Percentiles rank a stretch among this genome's conserved stretches.
Conservation (phyloP, 495 filamentous ascomycete species). For the Geopyxis carbonaria region DNA sequence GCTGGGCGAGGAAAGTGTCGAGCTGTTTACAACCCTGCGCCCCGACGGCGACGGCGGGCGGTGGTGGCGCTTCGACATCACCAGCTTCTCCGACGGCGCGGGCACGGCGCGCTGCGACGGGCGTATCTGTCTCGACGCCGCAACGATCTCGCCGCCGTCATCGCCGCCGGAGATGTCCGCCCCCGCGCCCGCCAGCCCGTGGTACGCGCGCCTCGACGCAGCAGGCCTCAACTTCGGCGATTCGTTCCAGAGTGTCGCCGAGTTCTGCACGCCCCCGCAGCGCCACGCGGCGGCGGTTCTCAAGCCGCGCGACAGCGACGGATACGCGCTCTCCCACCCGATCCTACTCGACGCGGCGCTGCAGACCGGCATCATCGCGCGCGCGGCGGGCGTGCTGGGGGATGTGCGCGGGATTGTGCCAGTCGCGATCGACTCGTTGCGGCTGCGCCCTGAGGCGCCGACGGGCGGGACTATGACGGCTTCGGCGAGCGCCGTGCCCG, state of each 20-base stretch:
- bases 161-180: too few relatives aligned
- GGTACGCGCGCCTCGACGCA: slow-evolving; percentile 7
- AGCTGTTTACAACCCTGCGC: slow-evolving; percentile 4
- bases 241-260: slow-evolving; percentile 3
- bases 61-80: too few relatives aligned
- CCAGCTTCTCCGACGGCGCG: too few relatives aligned
- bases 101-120: too few relatives aligned
- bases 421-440: slow-evolving; percentile 1
- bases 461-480: not conserved
- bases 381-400: not conserved
- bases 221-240: slow-evolving; percentile 12
- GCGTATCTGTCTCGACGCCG: too few relatives aligned
- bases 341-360: slow-evolving; percentile 6
- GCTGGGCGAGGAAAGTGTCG: not conserved
- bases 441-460: slow-evolving; percentile 2
- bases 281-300: slow-evolving; percentile 1
- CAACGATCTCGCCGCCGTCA: too few relatives aligned
- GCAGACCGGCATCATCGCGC: slow-evolving; percentile 4
- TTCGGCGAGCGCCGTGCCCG: too few relatives aligned
- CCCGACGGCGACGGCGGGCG: too few relatives aligned
- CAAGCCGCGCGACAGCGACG: not conserved
- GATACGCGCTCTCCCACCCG: slow-evolving; percentile 3
- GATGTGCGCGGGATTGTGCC: not conserved
- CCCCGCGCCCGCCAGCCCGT: too few relatives aligned
- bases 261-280: not conserved